Evolutionary conservation across 2,329 filamentous ascomycete genomes (phyloP).

Genomic region (Alternaria longipes): DNA sequence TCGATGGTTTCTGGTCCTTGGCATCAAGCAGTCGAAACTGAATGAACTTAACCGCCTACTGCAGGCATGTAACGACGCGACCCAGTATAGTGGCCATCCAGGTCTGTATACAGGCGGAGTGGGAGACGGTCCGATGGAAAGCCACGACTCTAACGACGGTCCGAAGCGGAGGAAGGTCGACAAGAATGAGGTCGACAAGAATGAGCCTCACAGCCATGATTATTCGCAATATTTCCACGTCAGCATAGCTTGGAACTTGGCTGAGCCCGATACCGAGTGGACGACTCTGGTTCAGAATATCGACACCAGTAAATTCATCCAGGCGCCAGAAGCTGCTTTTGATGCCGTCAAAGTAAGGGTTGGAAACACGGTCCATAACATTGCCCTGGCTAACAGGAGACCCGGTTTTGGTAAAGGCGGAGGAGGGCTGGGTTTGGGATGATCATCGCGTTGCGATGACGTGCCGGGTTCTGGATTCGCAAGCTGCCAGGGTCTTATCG

Average conservation of each 20-base stretch:
- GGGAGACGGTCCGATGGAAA: constrained; percentile 43
- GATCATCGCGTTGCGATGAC: constrained; percentile 18
- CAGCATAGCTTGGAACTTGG: constrained; percentile 80
- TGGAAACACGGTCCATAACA: constrained; percentile 52
- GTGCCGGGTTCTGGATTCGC: constrained; percentile 7
- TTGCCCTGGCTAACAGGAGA: constrained; percentile 39
- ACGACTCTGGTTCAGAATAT: constrained; percentile 33
- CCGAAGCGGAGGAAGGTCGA: constrained; percentile 27
- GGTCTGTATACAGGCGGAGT: constrained; percentile 67
- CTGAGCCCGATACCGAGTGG: constrained; percentile 40
- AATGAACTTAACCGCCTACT: constrained; percentile 65
- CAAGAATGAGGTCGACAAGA: constrained; percentile 15
- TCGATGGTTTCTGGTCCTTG: constrained; percentile 85
- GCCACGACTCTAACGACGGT: constrained; percentile 18
- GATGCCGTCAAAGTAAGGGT: constrained; percentile 59
- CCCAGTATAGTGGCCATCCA: constrained; percentile 70
- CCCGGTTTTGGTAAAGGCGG: constrained; percentile 21
- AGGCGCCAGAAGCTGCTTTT: constrained; percentile 43
- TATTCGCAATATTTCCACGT: constrained; percentile 77
- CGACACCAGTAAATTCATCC: constrained; percentile 31
- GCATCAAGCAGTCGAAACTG: constrained; percentile 56
- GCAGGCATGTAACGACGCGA: constrained; percentile 70
- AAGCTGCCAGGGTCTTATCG: constrained; percentile 8
- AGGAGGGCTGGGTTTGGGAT: constrained; percentile 29
- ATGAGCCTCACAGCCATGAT: constrained; percentile 4